Evolutionary conservation across 2,329 filamentous ascomycete species (phyloP).

Genomic region (Waltergamsia citrina): DNA sequence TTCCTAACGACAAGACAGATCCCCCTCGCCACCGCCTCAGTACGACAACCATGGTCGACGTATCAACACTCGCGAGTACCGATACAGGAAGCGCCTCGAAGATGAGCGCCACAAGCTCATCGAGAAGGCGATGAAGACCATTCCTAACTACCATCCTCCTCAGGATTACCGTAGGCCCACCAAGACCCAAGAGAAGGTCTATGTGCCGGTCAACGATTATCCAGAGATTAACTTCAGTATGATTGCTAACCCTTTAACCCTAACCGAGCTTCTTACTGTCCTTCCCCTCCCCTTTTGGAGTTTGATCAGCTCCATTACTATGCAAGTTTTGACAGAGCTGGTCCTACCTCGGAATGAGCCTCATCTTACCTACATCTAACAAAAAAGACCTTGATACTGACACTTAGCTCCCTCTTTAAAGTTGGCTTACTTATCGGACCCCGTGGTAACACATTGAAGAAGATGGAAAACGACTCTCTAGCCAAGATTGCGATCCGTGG

Average conservation of each 20-base stretch:
- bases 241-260: conserved; percentile 86
- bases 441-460: conserved; percentile 99
- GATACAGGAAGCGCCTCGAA: conserved; percentile 95
- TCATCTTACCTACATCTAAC: not conserved
- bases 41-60: conserved; percentile 99
- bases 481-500: conserved; percentile 99
- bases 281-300: conserved; percentile 3
- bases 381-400: too few species aligned
- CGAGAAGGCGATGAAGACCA: conserved; percentile 98
- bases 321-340: conserved; percentile 15
- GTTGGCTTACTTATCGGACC: conserved; percentile 99
- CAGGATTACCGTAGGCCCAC: conserved; percentile 97
- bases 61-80: conserved; percentile 98
- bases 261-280: conserved; percentile 54
- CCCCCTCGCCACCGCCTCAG: conserved; percentile 88
- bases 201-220: conserved; percentile 99
- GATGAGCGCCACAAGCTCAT: conserved; percentile 98
- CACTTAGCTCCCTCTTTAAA: conserved; percentile 37
- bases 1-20: conserved; percentile 44
- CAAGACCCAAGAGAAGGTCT: conserved; percentile 99
- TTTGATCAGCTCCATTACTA: conserved; percentile 8
- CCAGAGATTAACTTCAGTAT: conserved; percentile 99
- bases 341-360: conserved; percentile 1
- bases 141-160: conserved; percentile 97
- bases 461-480: conserved; percentile 95